phyloP scores from a whole-genome alignment of 2,329 filamentous ascomycete genomes.

The Paecilomyces dactylethromorphus region DNA sequence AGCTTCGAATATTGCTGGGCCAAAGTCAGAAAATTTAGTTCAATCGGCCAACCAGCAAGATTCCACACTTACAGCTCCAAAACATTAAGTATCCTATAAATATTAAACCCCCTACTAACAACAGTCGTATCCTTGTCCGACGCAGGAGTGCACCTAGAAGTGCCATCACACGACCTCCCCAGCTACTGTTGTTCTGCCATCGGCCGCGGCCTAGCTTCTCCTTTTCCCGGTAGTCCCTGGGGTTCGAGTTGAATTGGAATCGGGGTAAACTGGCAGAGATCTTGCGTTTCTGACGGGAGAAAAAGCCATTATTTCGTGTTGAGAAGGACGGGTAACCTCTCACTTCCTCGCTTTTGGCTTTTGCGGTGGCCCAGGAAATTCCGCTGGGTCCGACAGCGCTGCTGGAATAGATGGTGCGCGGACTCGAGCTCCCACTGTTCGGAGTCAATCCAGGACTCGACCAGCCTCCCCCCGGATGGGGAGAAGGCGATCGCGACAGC shows the following conservation, averaged over 20 bases:
- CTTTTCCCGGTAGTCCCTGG: slow-evolving; percentile 61
- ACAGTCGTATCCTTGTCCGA: slow-evolving; percentile 58
- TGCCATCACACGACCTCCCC: slow-evolving; percentile 23
- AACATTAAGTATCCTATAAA: slow-evolving; percentile 62
- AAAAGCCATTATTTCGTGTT: slow-evolving; percentile 78
- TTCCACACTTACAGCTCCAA: slow-evolving; percentile 60
- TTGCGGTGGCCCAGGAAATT: slow-evolving; percentile 76
- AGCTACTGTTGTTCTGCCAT: slow-evolving; percentile 40
- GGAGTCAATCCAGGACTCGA: slow-evolving; percentile 72
- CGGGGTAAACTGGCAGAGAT: slow-evolving; percentile 73
- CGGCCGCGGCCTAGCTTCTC: slow-evolving; percentile 63
- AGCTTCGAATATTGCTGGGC: slow-evolving; percentile 48
- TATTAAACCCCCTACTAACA: slow-evolving; percentile 55
- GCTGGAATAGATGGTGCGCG: slow-evolving; percentile 37
- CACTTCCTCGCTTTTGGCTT: slow-evolving; percentile 66
- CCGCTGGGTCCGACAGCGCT: slow-evolving; percentile 19
- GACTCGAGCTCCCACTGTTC: slow-evolving; percentile 64
- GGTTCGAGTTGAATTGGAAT: slow-evolving; percentile 49
- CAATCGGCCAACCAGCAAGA: background rate
- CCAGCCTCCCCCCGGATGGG: slow-evolving; percentile 79
- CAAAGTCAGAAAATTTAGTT: slow-evolving; percentile 27
- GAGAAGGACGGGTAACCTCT: slow-evolving; percentile 72
- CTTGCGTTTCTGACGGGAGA: slow-evolving; percentile 73
- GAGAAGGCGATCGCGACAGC: slow-evolving; percentile 80
- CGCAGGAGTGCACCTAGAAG: slow-evolving; percentile 50